These are phyloP conservation scores for Logfia minima DNA, from an alignment of 129 eudicot species.

Conservation along the genomic window DNA sequence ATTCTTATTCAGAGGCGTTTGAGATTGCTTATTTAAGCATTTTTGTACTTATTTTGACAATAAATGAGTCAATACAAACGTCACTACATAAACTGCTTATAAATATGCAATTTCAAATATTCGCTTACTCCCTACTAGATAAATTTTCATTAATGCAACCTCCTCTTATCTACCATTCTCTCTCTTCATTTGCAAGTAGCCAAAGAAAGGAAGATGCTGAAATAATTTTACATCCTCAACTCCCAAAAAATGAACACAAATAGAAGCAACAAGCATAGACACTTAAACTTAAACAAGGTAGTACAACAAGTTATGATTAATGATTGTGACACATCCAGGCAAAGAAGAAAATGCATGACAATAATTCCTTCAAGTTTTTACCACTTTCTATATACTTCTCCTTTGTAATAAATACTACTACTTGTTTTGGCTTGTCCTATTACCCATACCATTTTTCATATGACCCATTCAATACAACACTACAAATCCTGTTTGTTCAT, in stretches of 20 bases:
- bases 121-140: no score
- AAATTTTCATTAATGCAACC: no score
- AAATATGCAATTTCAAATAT: no score
- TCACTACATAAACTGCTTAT: no score
- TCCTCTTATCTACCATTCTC: no score
- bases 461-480: not conserved
- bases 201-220: slow-evolving; percentile 9
- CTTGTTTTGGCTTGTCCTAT: slow-evolving; percentile 18
- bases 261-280: slow-evolving; percentile 15
- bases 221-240: not conserved
- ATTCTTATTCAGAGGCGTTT: no score
- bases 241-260: slow-evolving; percentile 24
- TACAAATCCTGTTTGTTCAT: not conserved
- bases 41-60: no score
- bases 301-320: slow-evolving; percentile 34
- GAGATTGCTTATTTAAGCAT: no score
- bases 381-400: slow-evolving; percentile 5
- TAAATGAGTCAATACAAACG: no score
- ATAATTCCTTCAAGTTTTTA: slow-evolving; percentile 19
- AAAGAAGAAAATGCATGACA: slow-evolving; percentile 22
- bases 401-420: slow-evolving; percentile 5
- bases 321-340: slow-evolving; percentile 27
- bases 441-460: not conserved
- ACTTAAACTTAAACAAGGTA: not conserved
- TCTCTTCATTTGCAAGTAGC: not conserved